Evolutionary conservation across 169 alveolate genomes (phyloP), one percentile per base, ranked within the genome.

Genomic region (Cyclospora cayetanensis): DNA sequence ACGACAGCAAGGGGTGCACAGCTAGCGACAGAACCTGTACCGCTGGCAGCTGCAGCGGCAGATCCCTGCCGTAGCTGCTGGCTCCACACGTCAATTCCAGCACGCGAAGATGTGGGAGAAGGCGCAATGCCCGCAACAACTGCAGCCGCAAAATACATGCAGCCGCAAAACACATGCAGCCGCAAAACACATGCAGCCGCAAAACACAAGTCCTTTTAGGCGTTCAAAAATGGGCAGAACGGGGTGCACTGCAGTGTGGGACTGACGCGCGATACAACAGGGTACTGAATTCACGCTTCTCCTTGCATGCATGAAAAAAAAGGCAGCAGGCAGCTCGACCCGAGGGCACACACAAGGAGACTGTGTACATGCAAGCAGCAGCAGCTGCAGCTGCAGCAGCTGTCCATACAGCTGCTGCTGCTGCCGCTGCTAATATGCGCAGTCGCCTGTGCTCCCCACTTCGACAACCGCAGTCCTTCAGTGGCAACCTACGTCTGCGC

Each of bases 41-140:
- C 70, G 25, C 27, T 11, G 70, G 70, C 70, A 55, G 70, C 70
- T 55, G n/a, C n/a, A n/a, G n/a, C n/a, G n/a, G n/a, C n/a, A n/a
- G n/a, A n/a, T n/a, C n/a, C n/a, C n/a, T n/a, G 70, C 70, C 70
- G 18, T 55, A 55, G 70, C 70, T 4, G 70, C 25, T 55, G 12
- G 4, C 4, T 55, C 70, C 70, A 31, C 70, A 55, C 35, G 25
- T 55, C 18, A 55, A 31, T 31, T 55, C 70, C 4, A 55, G 70
- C 27, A 55, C 18, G 2, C 70, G 70, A 4, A 55, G 18, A 31
- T 55, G 4, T 2, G 70, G 70, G 35, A 55, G 70, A 25, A 55
- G 25, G 25, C 5, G 35, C 5, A 25, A 55, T 11, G 18, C 70
- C 60, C 60, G 60, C 70, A 55, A 31, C 70, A 55, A 31, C 70